Base-by-base conservation (phyloP, 2,329 filamentous ascomycete genomes). In the Scedosporium apiospermum region DNA sequence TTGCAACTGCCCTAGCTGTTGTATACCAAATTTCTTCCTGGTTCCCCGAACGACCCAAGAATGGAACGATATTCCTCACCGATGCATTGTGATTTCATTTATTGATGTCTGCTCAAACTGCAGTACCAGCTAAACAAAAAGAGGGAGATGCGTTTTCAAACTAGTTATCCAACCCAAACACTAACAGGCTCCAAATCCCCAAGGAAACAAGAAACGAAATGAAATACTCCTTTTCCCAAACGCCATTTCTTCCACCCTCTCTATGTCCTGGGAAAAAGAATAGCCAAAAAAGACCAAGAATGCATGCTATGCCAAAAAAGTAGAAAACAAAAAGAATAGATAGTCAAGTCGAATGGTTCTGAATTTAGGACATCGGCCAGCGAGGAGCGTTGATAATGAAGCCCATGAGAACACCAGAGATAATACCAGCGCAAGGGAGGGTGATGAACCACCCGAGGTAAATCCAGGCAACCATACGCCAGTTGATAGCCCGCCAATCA, bases 401-500 rank as follows among this genome's bases (percentile, higher is more conserved):
- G 2, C 79, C 85, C 83, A 87, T 88, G 58, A 87, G 71, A 60
- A 80, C 77, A 12, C 85, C 86, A 6, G 81, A 82, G 46, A 88
- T 77, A 30, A 84, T 75, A 42, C 82, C 84, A 9, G 84, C 76
- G 23, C 75, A 68, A 2, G 84, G 84, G 12, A 87, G 78, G 1
- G 84, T 87, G 65, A 85, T 78, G 69, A 87, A 75, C 84, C 84
- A 87, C 58, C 82, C 81, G 21, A 78, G 70, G 67, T 85, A 84
- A 67, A 86, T 82, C 77, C 82, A 84, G 4, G 74, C 78, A 4
- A 86, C 80, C 78, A 84, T 84, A 64, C 82, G 79, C 81, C 82
- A 87, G 75, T 87, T 87, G 68, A 87, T 82, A 27, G 83, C 80
- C 53, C 79, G 77, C 76, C 78, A 80, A 55, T 79, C 79, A 26